Percentiles rank a stretch among this genome's conserved stretches.
Conservation (phyloP, 2,329 filamentous ascomycete species). For the Penicillium sumatraense region DNA sequence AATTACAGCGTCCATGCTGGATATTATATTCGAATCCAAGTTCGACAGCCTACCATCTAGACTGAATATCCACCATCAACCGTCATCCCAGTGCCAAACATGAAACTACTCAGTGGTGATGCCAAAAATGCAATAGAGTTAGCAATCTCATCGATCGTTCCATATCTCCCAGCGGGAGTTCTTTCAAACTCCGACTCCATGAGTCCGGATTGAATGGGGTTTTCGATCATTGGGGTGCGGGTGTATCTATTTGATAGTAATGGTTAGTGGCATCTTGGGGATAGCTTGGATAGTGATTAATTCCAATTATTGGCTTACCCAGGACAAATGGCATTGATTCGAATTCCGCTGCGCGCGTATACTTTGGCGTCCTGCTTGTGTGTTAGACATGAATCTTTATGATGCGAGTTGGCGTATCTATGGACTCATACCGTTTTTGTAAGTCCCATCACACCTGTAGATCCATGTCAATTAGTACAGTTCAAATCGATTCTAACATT, state of each 20-base stretch:
- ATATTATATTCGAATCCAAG: too few species aligned
- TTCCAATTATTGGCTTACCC: too few species aligned
- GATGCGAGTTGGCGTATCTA: too few species aligned
- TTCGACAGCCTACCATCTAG: not conserved
- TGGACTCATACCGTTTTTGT: too few species aligned
- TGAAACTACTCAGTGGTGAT: conserved; percentile 58
- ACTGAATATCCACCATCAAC: not conserved
- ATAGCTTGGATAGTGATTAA: too few species aligned
- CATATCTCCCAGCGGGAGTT: conserved; percentile 53
- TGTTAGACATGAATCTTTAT: too few species aligned
- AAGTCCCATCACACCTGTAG: too few species aligned
- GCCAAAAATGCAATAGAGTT: conserved; percentile 57
- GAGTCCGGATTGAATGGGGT: not conserved
- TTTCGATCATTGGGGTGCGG: not conserved
- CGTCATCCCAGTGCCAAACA: conserved; percentile 42
- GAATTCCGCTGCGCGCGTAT: conserved; percentile 57
- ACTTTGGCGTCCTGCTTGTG: conserved; percentile 43
- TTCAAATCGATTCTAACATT: too few species aligned
- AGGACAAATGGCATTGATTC: conserved; percentile 64
- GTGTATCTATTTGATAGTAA: too few species aligned
- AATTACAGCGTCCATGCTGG: too few species aligned
- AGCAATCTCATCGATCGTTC: conserved; percentile 57
- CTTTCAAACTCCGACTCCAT: conserved; percentile 42
- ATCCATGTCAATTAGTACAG: too few species aligned
- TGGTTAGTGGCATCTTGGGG: too few species aligned